phyloP scores from a whole-genome alignment of 495 filamentous ascomycete genomes.

The Penicillium lagena region DNA sequence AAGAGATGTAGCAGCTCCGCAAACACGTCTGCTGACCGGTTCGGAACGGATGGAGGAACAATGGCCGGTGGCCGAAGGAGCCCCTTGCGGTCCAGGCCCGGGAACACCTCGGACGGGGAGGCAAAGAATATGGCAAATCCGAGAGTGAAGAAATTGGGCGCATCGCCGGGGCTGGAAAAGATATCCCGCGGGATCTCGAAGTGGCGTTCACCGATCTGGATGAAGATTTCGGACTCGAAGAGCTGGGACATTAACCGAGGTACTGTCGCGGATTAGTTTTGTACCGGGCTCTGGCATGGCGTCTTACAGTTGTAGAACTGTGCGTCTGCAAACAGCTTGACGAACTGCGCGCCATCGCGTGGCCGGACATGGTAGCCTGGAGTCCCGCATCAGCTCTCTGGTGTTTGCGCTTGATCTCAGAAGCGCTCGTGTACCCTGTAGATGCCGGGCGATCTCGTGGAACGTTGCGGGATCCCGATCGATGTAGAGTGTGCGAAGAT shows the following conservation, averaged over 20 bases:
- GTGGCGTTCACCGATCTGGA: conserved; percentile 74
- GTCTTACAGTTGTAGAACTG: conserved; percentile 83
- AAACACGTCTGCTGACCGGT: conserved; percentile 73
- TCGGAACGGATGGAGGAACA: conserved; percentile 71
- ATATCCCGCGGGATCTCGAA: conserved; percentile 90
- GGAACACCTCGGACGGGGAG: conserved; percentile 73
- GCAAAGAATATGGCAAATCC: conserved; percentile 89
- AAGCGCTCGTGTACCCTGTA: conserved; percentile 57
- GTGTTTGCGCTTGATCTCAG: not conserved
- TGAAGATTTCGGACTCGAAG: conserved; percentile 89
- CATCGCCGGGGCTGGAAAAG: conserved; percentile 78
- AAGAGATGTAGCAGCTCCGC: conserved; percentile 77
- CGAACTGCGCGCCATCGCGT: conserved; percentile 77
- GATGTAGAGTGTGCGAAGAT: conserved; percentile 75
- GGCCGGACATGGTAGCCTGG: conserved; percentile 79
- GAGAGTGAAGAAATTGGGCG: conserved; percentile 92
- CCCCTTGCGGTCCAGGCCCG: conserved; percentile 69
- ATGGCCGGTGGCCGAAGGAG: conserved; percentile 90
- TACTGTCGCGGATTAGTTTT: conserved; percentile 41
- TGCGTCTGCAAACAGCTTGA: conserved; percentile 88
- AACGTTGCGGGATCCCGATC: conserved; percentile 92
- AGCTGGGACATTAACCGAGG: conserved; percentile 88
- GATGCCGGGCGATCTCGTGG: conserved; percentile 78
- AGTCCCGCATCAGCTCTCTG: conserved; percentile 2
- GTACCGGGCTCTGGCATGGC: not conserved